These are phyloP conservation scores for Lycium ferocissimum DNA, from an alignment of 257 asterid genomes.

Conservation along the genomic window DNA sequence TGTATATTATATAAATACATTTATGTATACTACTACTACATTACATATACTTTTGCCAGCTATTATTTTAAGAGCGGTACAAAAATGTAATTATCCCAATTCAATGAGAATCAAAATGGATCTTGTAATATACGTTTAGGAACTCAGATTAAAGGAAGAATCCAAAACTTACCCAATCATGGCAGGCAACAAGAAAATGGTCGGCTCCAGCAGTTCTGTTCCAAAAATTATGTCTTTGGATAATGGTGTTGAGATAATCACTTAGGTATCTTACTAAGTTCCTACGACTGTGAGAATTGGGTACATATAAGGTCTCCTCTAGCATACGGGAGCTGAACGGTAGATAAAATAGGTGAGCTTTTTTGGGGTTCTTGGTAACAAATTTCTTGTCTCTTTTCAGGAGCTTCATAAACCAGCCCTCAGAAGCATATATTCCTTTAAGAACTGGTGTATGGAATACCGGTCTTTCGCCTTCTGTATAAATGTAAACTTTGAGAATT, in stretches of 20 bases:
- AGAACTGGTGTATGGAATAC: constrained; percentile 77
- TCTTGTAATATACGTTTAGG: background rate
- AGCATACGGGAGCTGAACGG: constrained; percentile 74
- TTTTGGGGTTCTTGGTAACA: constrained; percentile 57
- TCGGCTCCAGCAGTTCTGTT: constrained; percentile 76
- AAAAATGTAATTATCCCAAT: background rate
- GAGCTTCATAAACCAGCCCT: constrained; percentile 91
- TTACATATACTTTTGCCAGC: too few species aligned
- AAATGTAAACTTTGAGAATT: constrained; percentile 72
- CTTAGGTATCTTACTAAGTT: constrained; percentile 49
- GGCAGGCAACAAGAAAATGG: constrained; percentile 90
- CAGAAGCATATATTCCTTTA: constrained; percentile 85
- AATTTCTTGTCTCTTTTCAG: constrained; percentile 60
- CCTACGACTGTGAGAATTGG: constrained; percentile 56
- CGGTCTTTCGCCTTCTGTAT: constrained; percentile 75
- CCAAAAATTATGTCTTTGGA: constrained; percentile 63
- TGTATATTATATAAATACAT: too few species aligned
- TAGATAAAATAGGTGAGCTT: constrained; percentile 78
- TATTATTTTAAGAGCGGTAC: too few species aligned
- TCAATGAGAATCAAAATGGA: background rate
- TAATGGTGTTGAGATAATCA: constrained; percentile 52
- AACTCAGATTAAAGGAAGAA: background rate
- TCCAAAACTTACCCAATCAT: constrained; percentile 74
- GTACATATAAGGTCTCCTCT: constrained; percentile 56
- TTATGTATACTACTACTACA: too few species aligned